These are phyloP conservation scores for Chytriomyces confervae DNA, from an alignment of 192 early-diverging fungal genomes.

Conservation along the genomic window DNA sequence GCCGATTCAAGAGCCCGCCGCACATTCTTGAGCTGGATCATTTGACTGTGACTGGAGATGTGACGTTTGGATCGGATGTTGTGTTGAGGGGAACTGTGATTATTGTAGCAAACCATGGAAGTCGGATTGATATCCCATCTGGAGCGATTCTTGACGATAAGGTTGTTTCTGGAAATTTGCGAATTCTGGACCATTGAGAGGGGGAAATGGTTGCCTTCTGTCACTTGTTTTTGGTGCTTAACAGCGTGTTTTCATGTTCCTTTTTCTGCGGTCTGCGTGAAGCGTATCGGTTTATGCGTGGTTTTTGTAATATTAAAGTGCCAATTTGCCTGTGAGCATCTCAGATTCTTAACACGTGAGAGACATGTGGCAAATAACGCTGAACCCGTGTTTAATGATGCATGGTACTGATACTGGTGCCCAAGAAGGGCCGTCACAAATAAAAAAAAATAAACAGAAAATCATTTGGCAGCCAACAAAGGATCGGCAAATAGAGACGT, in stretches of 20 bases:
- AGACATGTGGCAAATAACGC: no score
- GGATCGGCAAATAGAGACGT: no score
- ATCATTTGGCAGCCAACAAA: no score
- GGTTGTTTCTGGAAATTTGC: slow-evolving; percentile 95
- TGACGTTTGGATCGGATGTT: slow-evolving; percentile 94
- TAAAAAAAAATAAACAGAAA: no score
- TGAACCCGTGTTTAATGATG: no score
- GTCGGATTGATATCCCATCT: slow-evolving; percentile 95
- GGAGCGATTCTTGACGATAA: slow-evolving; percentile 96
- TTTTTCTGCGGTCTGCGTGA: no score
- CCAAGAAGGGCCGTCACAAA: no score
- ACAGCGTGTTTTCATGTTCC: background rate
- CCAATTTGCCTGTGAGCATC: no score
- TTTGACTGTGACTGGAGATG: slow-evolving; percentile 97
- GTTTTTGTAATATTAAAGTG: no score
- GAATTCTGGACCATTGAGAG: slow-evolving; percentile 68
- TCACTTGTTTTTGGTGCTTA: background rate
- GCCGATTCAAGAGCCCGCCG: slow-evolving; percentile 90
- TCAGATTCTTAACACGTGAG: no score
- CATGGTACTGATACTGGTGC: no score
- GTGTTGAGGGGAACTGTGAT: slow-evolving; percentile 91
- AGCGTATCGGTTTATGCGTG: no score
- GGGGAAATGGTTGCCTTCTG: background rate
- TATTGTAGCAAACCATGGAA: slow-evolving; percentile 98
- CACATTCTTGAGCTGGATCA: slow-evolving; percentile 98